Conservation (phyloP, 1,139 yeast species). For the Suhomyces choctaworum region DNA sequence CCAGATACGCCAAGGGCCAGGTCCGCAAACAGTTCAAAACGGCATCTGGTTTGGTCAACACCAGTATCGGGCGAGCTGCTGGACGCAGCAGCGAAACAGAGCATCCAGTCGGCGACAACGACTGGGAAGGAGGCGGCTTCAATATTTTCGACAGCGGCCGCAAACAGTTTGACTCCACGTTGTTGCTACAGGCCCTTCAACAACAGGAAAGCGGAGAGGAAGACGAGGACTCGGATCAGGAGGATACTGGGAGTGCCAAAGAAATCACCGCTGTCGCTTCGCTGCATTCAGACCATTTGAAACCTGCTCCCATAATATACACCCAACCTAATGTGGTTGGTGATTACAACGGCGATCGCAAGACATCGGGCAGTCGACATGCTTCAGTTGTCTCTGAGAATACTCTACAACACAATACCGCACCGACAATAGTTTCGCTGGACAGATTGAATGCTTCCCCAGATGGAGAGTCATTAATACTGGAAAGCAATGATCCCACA, state of each 20-base stretch:
- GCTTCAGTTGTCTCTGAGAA: background rate
- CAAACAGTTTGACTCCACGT: constrained; percentile 3
- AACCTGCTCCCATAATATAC: background rate
- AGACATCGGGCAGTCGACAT: background rate
- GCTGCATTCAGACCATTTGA: background rate
- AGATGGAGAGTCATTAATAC: background rate
- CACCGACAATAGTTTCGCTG: too few relatives aligned
- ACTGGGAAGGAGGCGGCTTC: constrained; percentile 13
- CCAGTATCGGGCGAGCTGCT: constrained; percentile 14
- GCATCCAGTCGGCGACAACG: background rate
- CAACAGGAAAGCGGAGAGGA: constrained; percentile 6
- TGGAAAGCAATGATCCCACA: background rate
- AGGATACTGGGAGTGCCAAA: background rate
- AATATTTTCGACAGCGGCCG: constrained; percentile 9
- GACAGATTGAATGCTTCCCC: background rate
- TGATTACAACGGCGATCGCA: background rate
- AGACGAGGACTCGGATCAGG: constrained; percentile 2
- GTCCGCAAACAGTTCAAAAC: constrained; percentile 17
- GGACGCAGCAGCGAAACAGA: constrained; percentile 2
- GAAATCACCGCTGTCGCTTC: background rate
- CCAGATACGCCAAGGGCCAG: constrained; percentile 17
- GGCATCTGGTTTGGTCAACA: constrained; percentile 17
- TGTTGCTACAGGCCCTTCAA: constrained; percentile 4
- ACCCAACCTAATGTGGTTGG: background rate
- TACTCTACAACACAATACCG: too few relatives aligned